These are phyloP conservation scores for Carpinus fangiana DNA, from an alignment of 306 rosid species.

Conservation along the genomic window DNA sequence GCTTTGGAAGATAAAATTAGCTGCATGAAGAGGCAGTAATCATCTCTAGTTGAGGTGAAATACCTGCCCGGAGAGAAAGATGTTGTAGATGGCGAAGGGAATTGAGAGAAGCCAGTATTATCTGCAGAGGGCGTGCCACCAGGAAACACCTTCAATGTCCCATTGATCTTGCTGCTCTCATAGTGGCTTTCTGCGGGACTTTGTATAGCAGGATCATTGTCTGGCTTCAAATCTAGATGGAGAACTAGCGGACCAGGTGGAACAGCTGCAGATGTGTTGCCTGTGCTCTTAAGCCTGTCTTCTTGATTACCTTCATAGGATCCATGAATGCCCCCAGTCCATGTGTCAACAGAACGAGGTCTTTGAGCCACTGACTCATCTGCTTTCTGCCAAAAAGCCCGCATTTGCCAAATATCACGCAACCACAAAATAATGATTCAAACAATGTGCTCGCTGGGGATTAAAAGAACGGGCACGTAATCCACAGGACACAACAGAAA, in stretches of 20 bases:
- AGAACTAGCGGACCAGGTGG: slow-evolving; percentile 37
- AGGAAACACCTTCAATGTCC: slow-evolving; percentile 45
- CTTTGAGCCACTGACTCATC: slow-evolving; percentile 48
- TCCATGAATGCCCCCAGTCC: slow-evolving; percentile 50
- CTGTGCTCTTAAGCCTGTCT: slow-evolving; percentile 29
- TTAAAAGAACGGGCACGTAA: not conserved
- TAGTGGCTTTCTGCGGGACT: slow-evolving; percentile 35
- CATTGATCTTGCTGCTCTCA: slow-evolving; percentile 46
- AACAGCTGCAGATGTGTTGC: slow-evolving; percentile 31
- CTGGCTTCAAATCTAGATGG: slow-evolving; percentile 33
- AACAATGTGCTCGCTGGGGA: not conserved
- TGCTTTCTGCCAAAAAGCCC: slow-evolving; percentile 51
- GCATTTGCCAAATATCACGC: slow-evolving; percentile 15
- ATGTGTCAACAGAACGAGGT: slow-evolving; percentile 37
- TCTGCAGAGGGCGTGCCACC: slow-evolving; percentile 44
- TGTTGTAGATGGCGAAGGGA: slow-evolving; percentile 61
- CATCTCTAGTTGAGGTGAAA: slow-evolving; percentile 26
- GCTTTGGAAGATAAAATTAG: slow-evolving; percentile 4
- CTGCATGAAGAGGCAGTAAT: slow-evolving; percentile 13
- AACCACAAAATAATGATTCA: not conserved
- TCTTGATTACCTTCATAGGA: slow-evolving; percentile 50
- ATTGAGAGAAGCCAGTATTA: slow-evolving; percentile 48
- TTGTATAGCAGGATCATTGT: slow-evolving; percentile 38
- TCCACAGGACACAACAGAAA: not conserved
- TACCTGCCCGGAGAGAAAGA: slow-evolving; percentile 68